phyloP scores from a whole-genome alignment of 208 protist species.

The Leishmania aethiopica region DNA sequence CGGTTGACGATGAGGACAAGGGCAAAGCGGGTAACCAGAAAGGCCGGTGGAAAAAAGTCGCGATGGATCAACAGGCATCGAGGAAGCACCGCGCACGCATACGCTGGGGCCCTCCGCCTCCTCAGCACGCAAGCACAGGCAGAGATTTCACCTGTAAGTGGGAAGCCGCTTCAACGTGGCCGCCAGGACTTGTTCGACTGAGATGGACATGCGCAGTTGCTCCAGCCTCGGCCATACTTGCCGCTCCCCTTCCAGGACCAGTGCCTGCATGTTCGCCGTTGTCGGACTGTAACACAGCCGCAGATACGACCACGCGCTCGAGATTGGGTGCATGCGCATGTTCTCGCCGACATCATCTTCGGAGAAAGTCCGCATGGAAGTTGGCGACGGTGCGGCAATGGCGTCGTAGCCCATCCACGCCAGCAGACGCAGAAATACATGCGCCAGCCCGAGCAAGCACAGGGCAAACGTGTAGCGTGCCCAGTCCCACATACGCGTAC shows the following conservation, averaged over 20 bases:
- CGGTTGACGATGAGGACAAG: too few relatives aligned
- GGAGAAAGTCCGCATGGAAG: slow-evolving; percentile 15
- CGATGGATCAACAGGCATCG: neutral
- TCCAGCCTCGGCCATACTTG: slow-evolving; percentile 49
- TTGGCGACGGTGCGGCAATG: slow-evolving; percentile 19
- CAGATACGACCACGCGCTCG: slow-evolving; percentile 15
- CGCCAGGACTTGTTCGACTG: slow-evolving; percentile 40
- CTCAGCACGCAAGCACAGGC: neutral
- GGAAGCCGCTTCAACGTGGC: slow-evolving; percentile 36
- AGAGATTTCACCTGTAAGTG: slow-evolving; percentile 1
- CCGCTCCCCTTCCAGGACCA: slow-evolving; percentile 39
- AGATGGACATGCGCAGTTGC: slow-evolving; percentile 42
- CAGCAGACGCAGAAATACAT: slow-evolving; percentile 17
- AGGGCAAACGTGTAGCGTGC: slow-evolving; percentile 17
- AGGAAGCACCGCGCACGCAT: neutral
- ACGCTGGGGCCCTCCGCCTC: too few relatives aligned
- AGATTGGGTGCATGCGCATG: slow-evolving; percentile 23
- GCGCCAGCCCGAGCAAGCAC: slow-evolving; percentile 14
- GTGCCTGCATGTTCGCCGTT: slow-evolving; percentile 16
- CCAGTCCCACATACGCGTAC: slow-evolving; percentile 22
- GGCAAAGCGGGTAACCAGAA: neutral
- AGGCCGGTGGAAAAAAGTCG: neutral
- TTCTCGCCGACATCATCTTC: slow-evolving; percentile 25
- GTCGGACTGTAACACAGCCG: slow-evolving; percentile 26
- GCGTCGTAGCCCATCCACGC: slow-evolving; percentile 24